Conservation (phyloP, 495 filamentous ascomycete species). For the Clohesyomyces aquaticus region DNA sequence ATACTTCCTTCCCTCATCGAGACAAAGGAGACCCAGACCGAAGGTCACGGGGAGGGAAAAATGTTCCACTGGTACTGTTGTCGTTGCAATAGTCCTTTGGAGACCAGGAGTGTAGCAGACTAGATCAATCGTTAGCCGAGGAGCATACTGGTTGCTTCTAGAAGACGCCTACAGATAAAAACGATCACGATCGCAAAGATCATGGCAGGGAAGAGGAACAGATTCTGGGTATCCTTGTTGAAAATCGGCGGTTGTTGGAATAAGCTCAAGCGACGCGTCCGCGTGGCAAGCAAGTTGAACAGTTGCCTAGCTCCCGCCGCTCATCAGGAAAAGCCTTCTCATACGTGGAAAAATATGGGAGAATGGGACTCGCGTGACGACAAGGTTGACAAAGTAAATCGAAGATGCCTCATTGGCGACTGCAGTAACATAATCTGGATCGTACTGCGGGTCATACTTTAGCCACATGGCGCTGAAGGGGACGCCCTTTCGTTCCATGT, state of each 20-base stretch:
- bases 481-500: slow-evolving; percentile 62
- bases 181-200: slow-evolving; percentile 61
- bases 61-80: slow-evolving; percentile 62
- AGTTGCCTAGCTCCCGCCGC: slow-evolving; percentile 58
- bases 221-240: slow-evolving; percentile 57
- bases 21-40: slow-evolving; percentile 60
- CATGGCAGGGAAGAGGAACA: slow-evolving; percentile 67
- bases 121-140: neutral
- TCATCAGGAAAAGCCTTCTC: neutral
- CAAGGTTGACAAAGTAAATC: slow-evolving; percentile 75
- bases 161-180: slow-evolving; percentile 25
- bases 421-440: slow-evolving; percentile 46
- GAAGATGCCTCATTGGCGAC: slow-evolving; percentile 62
- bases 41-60: slow-evolving; percentile 70
- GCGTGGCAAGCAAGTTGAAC: slow-evolving; percentile 68
- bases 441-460: slow-evolving; percentile 49
- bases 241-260: slow-evolving; percentile 67
- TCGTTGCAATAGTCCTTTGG: slow-evolving; percentile 58
- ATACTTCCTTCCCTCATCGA: slow-evolving; percentile 64
- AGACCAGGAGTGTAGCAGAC: slow-evolving; percentile 44
- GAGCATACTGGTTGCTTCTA: slow-evolving; percentile 47
- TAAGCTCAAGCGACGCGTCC: slow-evolving; percentile 66
- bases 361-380: slow-evolving; percentile 59
- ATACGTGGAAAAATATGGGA: neutral
- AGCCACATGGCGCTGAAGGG: slow-evolving; percentile 63